Base-by-base conservation (phyloP, 345 rosid genomes). In the Trapa bicornis region DNA sequence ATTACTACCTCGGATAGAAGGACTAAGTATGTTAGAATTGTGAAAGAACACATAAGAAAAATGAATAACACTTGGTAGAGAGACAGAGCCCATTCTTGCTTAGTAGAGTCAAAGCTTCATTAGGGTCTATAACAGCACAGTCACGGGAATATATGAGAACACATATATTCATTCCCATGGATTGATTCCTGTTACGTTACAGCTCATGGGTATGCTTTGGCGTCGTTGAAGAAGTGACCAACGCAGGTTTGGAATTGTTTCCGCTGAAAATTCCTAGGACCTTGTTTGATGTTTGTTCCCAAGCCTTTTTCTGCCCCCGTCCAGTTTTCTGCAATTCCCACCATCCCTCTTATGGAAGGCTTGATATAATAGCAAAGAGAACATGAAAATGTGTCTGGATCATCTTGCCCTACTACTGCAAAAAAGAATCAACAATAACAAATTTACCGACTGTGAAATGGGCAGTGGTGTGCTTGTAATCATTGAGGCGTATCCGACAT, bases 171-270 rank as follows among this genome's bases (percentile, higher is more conserved):
- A 64, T 73, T 69, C 67, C 67, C 6, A n/a, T 36, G 29, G 70
- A 42, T 76, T 71, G 29, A 22, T 22, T 36, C 41, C 47, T 61
- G 58, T 66, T 53, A 72, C 75, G 58, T 66, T 53, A 72, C 75
- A 75, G 76, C 81, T 73, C 66, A 13, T 48, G 48, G 6, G 8
- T 52, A 35, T 22, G 43, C 16, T 22, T 61, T 41, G 60, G 60
- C 76, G 61, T 77, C 68, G 77, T 65, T 53, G 75, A 74, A 65
- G 81, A 72, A 69, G 67, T 65, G 61, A 75, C 64, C 73, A 33
- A 83, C 77, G 39, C 48, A 22, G 64, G 41, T 22, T n/a, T 66
- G 38, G 76, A 42, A 9, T 41, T 37, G 9, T 37, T 69, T 56
- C 15, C 33, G 72, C 66, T 77, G 77, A 77, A 73, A 60, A 75